Evolutionary conservation across 208 protist species (phyloP).

Genomic region (Trichomonas gallinae): DNA sequence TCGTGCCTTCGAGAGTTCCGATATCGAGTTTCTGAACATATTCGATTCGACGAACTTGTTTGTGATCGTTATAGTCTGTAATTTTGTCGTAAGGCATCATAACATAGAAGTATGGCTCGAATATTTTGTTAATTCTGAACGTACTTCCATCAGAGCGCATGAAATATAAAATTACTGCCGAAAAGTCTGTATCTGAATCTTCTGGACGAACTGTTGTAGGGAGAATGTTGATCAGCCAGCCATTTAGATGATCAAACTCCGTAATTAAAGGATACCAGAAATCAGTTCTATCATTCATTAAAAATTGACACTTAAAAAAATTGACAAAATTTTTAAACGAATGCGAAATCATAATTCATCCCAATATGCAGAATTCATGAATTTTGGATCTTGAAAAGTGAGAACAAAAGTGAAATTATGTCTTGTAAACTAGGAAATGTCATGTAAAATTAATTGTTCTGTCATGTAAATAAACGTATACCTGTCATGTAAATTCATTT

Average conservation of each 20-base stretch:
- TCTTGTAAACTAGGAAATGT: no score
- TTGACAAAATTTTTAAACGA: no score
- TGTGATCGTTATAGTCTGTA: conserved; percentile 14
- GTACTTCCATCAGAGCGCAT: conserved; percentile 24
- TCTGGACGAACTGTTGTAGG: neutral
- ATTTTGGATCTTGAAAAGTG: no score
- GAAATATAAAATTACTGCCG: conserved; percentile 32
- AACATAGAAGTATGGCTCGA: conserved; percentile 2
- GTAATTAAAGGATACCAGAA: neutral
- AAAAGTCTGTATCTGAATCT: neutral
- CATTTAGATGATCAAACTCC: neutral
- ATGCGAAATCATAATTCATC: no score
- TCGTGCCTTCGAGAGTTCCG: neutral
- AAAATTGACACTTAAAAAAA: no score
- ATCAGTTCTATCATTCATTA: neutral
- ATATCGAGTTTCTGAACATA: neutral
- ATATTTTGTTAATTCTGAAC: conserved; percentile 14
- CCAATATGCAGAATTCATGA: no score
- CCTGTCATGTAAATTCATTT: no score
- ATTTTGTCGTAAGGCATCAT: conserved; percentile 26
- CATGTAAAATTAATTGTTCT: no score
- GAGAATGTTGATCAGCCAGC: neutral
- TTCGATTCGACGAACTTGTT: neutral
- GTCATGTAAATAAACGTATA: no score
- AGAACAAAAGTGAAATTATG: no score